Evolutionary conservation across 1,284 basidiomycete genomes (phyloP), one percentile per base, ranked within the genome.

Genomic region (Paramarasmius palmivorus): DNA sequence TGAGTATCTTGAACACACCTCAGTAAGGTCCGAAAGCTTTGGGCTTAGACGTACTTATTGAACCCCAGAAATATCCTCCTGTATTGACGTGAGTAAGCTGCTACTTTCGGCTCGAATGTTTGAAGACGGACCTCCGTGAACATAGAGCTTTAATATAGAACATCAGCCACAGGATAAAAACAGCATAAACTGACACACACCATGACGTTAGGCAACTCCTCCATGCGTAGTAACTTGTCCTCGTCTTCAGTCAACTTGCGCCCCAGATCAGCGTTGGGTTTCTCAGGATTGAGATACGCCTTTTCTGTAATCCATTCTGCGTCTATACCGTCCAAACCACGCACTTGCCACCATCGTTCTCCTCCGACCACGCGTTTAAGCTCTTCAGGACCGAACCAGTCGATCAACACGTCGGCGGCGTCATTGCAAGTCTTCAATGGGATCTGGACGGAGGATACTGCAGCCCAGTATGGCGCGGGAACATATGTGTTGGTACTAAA

Each of bases 321-420:
- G 54, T 92, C 88, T 1, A 90, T 65, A 19, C 86, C 86, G 53
- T 82, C 78, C 34, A 85, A 63, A 15, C 83, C 82, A 38, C 83
- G 75, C n/a, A 91, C 82, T 66, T 91, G 91, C 92, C 92, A 94
- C 92, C 92, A 94, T 52, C 84, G 78, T 50, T 84, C 83, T 3
- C 92, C 92, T 20, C 92, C 92, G 2, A 92, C 86, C 14, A 93
- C 78, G 46, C 75, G 73, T 63, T 82, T 81, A 41, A 93, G 76
- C 57, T 87, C 85, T 37, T 86, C 84, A 6, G 86, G 80, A 1
- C 90, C 88, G 46, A 96, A 85, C 68, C 89, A 92, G 38, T 85
- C 72, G 35, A 92, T 82, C 8, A 96, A 74, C n/a, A 78, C 61
- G 56, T 90, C 83, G 7, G 92, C 92, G 1, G 92, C 87, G 37